Conservation (phyloP, 1,284 basidiomycete genomes). For the Leucoagaricus sp. region DNA sequence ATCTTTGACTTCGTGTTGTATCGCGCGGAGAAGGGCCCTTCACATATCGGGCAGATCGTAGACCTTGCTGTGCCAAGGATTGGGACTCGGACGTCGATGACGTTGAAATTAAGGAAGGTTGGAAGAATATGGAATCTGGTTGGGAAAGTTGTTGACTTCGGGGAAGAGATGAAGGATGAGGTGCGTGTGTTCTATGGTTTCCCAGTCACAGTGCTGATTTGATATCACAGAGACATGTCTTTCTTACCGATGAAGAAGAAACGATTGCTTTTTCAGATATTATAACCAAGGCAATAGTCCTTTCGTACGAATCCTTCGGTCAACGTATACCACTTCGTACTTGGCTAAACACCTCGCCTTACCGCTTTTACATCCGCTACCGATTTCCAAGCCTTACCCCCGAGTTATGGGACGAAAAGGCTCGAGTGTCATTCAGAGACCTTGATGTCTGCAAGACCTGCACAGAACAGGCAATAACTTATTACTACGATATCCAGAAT, state of each 20-base stretch:
- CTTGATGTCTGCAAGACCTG: constrained; percentile 51
- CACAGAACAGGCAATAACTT: constrained; percentile 33
- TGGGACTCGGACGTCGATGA: constrained; percentile 16
- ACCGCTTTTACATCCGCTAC: constrained; percentile 58
- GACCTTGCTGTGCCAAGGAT: constrained; percentile 23
- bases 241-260: constrained; percentile 48
- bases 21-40: constrained; percentile 38
- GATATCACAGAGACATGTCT: constrained; percentile 50
- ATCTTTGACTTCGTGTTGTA: constrained; percentile 56
- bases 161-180: constrained; percentile 34
- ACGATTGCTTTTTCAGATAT: constrained; percentile 38
- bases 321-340: constrained; percentile 32
- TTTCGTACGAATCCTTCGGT: constrained; percentile 35
- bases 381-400: constrained; percentile 44
- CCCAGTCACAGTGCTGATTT: not conserved
- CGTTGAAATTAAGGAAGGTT: constrained; percentile 30
- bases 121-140: constrained; percentile 35
- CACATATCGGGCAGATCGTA: constrained; percentile 40
- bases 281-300: constrained; percentile 49
- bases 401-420: constrained; percentile 39
- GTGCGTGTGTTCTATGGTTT: constrained; percentile 18
- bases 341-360: constrained; percentile 54
- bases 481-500: constrained; percentile 29
- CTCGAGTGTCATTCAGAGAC: constrained; percentile 31
- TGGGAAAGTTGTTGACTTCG: constrained; percentile 31